Base-by-base conservation (phyloP, 306 rosid species). In the Bauhinia variegata region DNA sequence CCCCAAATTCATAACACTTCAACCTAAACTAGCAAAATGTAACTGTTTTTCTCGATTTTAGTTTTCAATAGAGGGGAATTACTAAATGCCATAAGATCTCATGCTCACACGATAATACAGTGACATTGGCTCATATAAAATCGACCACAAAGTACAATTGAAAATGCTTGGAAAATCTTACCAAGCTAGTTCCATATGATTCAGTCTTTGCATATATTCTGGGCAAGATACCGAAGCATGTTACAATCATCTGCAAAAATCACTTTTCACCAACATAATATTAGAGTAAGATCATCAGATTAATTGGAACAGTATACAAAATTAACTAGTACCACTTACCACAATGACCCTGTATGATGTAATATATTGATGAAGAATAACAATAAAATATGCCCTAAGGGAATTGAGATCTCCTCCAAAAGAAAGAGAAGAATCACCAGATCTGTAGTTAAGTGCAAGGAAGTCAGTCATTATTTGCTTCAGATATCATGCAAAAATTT, bases 201-300 rank as follows among this genome's bases (percentile, higher is more conserved):
- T 93, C 98, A n/a, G 96, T 84, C 88, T 93, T 89, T 11, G 97
- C 98, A 84, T 83, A 82, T 85, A 86, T 84, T 86, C 98, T 86
- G 23, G 97, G 98, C 88, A 93, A 85, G 75, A 93, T 89, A 79
- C 89, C 82, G 54, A 82, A 68, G 78, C 88, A 74, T 28, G 97
- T 88, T 55, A 84, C 80, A 70, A 88, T 81, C 99, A 93, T 90
- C 99, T 93, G 96, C 92, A 82, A 48, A 53, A 83, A 49, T 32
- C 19, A 43, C 23, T 3, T 81, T 71, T 62, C 54, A 63, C 51
- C 53, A 77, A 67, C 48, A 74, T 15, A 41, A 56, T 52, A 59
- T 28, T 62, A 80, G 14, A 9, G 32, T 13, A 52, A 19, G 32
- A n/a, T n/a, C n/a, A 62, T 42, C 42, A 74, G 38, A 56, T 58